Evolutionary conservation across 805 yeast species (phyloP).

Genomic region (Maudiozyma turicensis): DNA sequence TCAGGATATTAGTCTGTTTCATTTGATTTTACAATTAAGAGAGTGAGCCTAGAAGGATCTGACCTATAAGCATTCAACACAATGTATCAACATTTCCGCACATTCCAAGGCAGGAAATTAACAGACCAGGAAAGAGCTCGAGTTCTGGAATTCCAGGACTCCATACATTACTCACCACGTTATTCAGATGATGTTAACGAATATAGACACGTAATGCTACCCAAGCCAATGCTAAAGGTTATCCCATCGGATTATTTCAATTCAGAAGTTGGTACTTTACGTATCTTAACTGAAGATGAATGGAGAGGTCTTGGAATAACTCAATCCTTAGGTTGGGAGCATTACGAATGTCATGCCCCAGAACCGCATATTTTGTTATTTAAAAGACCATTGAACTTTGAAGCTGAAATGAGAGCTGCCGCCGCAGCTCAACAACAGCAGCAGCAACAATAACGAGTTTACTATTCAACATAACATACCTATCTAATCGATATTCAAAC

Average conservation of each 20-base stretch:
- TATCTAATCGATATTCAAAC: too few relatives aligned
- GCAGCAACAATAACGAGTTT: conserved; percentile 7
- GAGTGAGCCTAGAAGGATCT: too few relatives aligned
- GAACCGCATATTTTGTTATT: conserved; percentile 94
- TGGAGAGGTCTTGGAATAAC: conserved; percentile 98
- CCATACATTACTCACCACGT: conserved; percentile 85
- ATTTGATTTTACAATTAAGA: too few relatives aligned
- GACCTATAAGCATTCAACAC: neutral
- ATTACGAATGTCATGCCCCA: conserved; percentile 96
- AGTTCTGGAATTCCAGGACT: conserved; percentile 82
- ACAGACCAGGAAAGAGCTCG: conserved; percentile 78
- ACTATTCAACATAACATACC: too few relatives aligned
- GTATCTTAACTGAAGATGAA: conserved; percentile 87
- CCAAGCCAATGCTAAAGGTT: conserved; percentile 88
- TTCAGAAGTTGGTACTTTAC: conserved; percentile 85
- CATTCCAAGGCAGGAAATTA: conserved; percentile 49
- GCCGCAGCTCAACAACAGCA: conserved; percentile 22
- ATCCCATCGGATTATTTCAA: conserved; percentile 92
- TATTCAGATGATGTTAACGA: conserved; percentile 89
- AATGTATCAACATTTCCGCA: conserved; percentile 27
- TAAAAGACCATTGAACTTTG: conserved; percentile 57
- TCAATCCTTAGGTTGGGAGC: conserved; percentile 95
- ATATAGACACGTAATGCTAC: conserved; percentile 93
- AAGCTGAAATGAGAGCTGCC: conserved; percentile 29
- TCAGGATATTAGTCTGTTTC: too few relatives aligned